Base-by-base conservation (phyloP, 306 rosid species). In the Argentina anserina region DNA sequence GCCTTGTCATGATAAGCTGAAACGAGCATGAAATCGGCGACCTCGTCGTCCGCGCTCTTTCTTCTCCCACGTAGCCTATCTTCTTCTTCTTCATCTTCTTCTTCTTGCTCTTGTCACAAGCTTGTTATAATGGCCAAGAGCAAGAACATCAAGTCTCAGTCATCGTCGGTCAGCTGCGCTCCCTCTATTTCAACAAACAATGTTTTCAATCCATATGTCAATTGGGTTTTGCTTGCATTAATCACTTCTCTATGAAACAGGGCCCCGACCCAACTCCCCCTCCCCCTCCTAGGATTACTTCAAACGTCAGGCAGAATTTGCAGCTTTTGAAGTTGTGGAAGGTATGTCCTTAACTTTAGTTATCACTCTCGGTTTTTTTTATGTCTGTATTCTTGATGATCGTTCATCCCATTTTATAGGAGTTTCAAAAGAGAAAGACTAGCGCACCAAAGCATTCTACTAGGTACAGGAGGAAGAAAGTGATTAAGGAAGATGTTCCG, bases 281-380 rank as follows among this genome's bases (percentile, higher is more conserved):
- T 42, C 14, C 55, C 25, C 62, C 95, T 76, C 96, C 86, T 0
- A 87, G 98, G 77, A 93, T 93, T 76, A 93, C 96, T 40, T 81
- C 98, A 9, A 93, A 90, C 71, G 87, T 91, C 59, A 89, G 90
- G 82, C 97, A 93, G 80, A 90, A 91, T 83, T 85, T 93, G 84
- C 97, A 85, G 67, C 86, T 91, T 77, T 86, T 93, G 8, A 85
- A 8, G 82, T 60, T 86, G 70, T 87, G 89, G 92, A 93, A 89
- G 98, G 98, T 87, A 60, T 12, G n/a, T 40, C 73, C 26, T 59
- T 29, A 33, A 15, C 40, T n/a, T 61, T 9, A 26, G 9, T 37
- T 49, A 2, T 8, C 26, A 9, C 12, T 50, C 58, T 21, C 5
- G 1, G 0, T 47, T n/a, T 21, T 1, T 1, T 49, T 20, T 49